Evolutionary conservation across 2,329 filamentous ascomycete genomes (phyloP), one percentile per base, ranked within the genome.

Genomic region (Pseudocercospora vitis): DNA sequence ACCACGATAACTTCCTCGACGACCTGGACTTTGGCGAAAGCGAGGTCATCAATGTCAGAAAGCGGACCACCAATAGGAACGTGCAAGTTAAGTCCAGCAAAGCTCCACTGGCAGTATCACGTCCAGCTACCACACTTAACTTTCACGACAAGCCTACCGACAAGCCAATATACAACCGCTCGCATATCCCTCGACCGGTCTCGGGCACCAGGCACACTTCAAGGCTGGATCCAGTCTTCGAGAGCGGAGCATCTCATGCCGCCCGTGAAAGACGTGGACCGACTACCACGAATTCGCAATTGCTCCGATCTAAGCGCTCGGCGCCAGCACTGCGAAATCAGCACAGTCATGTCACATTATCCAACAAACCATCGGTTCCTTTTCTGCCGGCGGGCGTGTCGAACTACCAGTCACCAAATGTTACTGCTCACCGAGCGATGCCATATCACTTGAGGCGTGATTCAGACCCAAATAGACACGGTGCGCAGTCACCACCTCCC

Each of bases 151-250:
- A 91, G 55, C 68, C 76, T 8, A 74, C 69, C 16, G 68, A 73
- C 39, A 71, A 69, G 56, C 68, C 67, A 29, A 57, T 64, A 44
- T 67, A 67, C 55, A 65, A 62, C 50, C 65, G 67, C 23, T 94
- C 91, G 28, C 86, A 91, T 52, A 87, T 96, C 56, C 91, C 92
- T 31, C 83, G 91, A 48, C 87, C 91, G 29, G 78, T 86, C 51
- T 82, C 85, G 4, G 66, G 73, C 12, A 69, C 65, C 16, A 74
- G 74, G 49, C 71, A 72, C 14, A 53, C 60, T 9, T 88, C 88
- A 8, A 86, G 87, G 14, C 79, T 97, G n/a, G 92, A 95, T 68
- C 91, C 92, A 18, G 91, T 97, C 4, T 95, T 90, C 32, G 92
- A 97, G 73, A 91, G 85, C 60, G 91, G 91, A 47, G 89, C 85